Conservation (phyloP, 2,329 filamentous ascomycete species). For the Neophaeococcomyces aloes region DNA sequence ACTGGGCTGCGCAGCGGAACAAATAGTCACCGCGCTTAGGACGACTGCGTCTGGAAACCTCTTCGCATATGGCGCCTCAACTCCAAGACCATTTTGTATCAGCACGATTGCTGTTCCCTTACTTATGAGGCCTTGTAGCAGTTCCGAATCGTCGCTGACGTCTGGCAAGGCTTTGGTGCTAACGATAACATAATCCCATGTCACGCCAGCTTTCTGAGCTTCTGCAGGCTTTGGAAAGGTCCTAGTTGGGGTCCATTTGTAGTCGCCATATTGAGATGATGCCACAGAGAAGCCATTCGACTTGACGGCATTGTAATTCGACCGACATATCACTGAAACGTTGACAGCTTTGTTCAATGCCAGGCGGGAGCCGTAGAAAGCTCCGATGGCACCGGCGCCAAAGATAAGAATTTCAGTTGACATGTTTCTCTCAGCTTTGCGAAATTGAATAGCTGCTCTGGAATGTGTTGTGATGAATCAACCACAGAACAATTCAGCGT, state of each 20-base stretch:
- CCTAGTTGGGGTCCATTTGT: constrained; percentile 50
- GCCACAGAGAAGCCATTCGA: constrained; percentile 52
- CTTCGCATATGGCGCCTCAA: constrained; percentile 54
- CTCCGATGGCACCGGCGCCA: constrained; percentile 22
- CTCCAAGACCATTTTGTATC: constrained; percentile 62
- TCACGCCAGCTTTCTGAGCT: constrained; percentile 37
- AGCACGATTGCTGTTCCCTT: constrained; percentile 50
- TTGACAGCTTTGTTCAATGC: constrained; percentile 32
- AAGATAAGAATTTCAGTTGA: constrained; percentile 20
- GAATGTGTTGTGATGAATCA: too few species aligned
- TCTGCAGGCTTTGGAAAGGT: constrained; percentile 53
- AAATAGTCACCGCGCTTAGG: constrained; percentile 58
- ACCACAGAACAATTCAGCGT: too few species aligned
- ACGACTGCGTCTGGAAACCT: constrained; percentile 53
- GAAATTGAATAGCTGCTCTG: too few species aligned
- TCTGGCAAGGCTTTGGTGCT: constrained; percentile 62
- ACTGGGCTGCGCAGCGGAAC: constrained; percentile 55
- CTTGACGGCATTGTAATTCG: constrained; percentile 58
- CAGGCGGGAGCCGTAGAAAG: constrained; percentile 21
- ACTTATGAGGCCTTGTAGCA: constrained; percentile 51
- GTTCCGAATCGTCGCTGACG: constrained; percentile 49
- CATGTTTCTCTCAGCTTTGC: constrained; percentile 12
- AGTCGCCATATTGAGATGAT: constrained; percentile 58
- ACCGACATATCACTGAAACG: constrained; percentile 62
- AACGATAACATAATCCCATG: constrained; percentile 54